Evolutionary conservation across 768 basidiomycete genomes (phyloP).

Genomic region (Jaapia argillacea): DNA sequence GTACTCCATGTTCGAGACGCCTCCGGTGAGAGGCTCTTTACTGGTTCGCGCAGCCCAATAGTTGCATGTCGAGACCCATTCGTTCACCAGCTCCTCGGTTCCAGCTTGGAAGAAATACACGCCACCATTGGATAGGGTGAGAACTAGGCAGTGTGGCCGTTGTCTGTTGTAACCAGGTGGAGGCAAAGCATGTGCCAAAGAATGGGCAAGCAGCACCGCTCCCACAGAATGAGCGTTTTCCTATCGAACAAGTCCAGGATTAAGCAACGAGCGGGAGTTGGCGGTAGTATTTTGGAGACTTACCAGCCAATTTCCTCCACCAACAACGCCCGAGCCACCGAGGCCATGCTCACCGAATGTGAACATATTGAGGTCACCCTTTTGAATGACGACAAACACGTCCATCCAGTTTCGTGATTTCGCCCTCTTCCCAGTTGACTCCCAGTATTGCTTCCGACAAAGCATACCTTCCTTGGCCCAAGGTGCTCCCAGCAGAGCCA

Average conservation of each 20-base stretch:
- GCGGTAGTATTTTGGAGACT: slow-evolving; percentile 25
- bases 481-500: slow-evolving; percentile 89
- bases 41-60: slow-evolving; percentile 97
- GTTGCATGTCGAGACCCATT: slow-evolving; percentile 99
- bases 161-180: slow-evolving; percentile 87
- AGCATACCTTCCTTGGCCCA: slow-evolving; percentile 99
- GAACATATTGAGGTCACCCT: slow-evolving; percentile 94
- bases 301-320: slow-evolving; percentile 98
- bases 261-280: slow-evolving; percentile 1
- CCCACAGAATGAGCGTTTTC: slow-evolving; percentile 82
- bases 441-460: slow-evolving; percentile 92
- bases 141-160: slow-evolving; percentile 90
- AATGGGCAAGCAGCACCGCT: slow-evolving; percentile 77
- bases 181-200: slow-evolving; percentile 78
- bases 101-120: slow-evolving; percentile 99
- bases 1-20: slow-evolving; percentile 99
- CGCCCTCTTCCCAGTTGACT: slow-evolving; percentile 70
- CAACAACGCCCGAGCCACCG: slow-evolving; percentile 60
- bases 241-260: slow-evolving; percentile 28
- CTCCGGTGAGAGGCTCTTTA: slow-evolving; percentile 91
- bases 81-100: slow-evolving; percentile 95
- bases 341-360: slow-evolving; percentile 72
- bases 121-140: slow-evolving; percentile 80
- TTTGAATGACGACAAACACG: slow-evolving; percentile 92
- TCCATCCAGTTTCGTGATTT: slow-evolving; percentile 90